These are phyloP conservation scores for Debaryomyces coudertii DNA, from an alignment of 1,139 yeast species.

Conservation along the genomic window DNA sequence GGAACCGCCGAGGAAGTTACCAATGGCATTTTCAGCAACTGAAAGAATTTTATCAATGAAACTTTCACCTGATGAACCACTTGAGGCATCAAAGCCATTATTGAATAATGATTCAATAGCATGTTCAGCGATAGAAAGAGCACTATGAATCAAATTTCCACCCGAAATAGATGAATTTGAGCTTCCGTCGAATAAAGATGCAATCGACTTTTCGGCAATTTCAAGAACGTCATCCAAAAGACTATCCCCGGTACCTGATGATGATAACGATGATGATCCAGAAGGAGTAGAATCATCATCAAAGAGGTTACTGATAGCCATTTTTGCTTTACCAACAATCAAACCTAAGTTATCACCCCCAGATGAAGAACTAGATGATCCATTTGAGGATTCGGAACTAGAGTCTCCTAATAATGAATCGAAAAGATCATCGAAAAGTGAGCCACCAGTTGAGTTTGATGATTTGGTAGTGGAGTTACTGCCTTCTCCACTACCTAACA, in stretches of 20 bases:
- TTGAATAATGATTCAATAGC: conserved; percentile 5
- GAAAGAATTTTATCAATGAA: conserved; percentile 10
- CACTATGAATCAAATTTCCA: conserved; percentile 9
- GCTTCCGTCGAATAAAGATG: neutral
- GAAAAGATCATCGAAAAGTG: conserved; percentile 15
- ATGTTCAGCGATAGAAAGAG: conserved; percentile 9
- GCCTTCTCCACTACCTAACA: neutral
- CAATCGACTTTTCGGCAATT: conserved; percentile 14
- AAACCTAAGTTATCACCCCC: conserved; percentile 6
- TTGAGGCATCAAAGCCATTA: neutral
- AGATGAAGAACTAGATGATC: neutral
- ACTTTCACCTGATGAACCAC: conserved; percentile 8
- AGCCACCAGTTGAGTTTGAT: conserved; percentile 11
- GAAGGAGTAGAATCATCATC: conserved; percentile 2
- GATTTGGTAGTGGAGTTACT: conserved; percentile 3
- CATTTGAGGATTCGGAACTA: conserved; percentile 1
- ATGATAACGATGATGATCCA: conserved; percentile 2
- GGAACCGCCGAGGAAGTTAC: conserved; percentile 18
- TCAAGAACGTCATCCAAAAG: conserved; percentile 18
- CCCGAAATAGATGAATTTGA: conserved; percentile 11
- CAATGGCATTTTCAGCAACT: conserved; percentile 9
- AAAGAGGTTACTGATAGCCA: conserved; percentile 4
- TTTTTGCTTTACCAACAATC: conserved; percentile 6
- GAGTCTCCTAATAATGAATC: conserved; percentile 10
- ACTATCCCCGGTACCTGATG: conserved; percentile 11